These are phyloP conservation scores for Platanthera guangdongensis DNA, from an alignment of 106 monocot species.

Conservation along the genomic window DNA sequence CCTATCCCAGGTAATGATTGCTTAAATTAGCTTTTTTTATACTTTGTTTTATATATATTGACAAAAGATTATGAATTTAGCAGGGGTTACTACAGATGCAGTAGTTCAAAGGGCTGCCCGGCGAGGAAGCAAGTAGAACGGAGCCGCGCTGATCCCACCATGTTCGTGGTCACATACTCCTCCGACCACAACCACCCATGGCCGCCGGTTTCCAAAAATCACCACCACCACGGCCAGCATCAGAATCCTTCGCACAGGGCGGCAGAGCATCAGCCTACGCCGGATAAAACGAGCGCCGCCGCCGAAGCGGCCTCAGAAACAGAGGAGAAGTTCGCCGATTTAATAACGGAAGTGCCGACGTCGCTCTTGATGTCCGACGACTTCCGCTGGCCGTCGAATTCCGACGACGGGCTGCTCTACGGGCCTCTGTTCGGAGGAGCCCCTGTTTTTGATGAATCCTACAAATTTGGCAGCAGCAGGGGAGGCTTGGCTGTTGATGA, in stretches of 20 bases:
- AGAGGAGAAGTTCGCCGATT: slow-evolving; percentile 34
- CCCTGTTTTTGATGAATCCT: slow-evolving; percentile 8
- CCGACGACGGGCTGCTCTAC: slow-evolving; percentile 24
- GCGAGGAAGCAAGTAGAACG: slow-evolving; percentile 52
- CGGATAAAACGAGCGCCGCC: neutral
- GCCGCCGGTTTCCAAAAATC: slow-evolving; percentile 20
- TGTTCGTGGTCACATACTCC: slow-evolving; percentile 38
- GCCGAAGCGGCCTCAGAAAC: slow-evolving; percentile 7
- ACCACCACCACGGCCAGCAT: slow-evolving; percentile 7
- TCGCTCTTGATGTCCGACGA: slow-evolving; percentile 11
- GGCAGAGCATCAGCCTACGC: slow-evolving; percentile 1
- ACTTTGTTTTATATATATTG: too few species aligned
- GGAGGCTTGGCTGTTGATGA: neutral
- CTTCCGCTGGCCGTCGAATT: slow-evolving; percentile 23
- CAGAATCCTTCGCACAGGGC: neutral
- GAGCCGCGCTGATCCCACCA: slow-evolving; percentile 31
- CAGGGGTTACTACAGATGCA: slow-evolving; percentile 53
- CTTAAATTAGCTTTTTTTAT: neutral
- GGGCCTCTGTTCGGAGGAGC: slow-evolving; percentile 17
- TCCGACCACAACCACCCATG: slow-evolving; percentile 46
- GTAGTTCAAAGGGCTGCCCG: slow-evolving; percentile 51
- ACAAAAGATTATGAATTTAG: neutral
- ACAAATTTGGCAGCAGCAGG: slow-evolving; percentile 5
- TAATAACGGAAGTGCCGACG: slow-evolving; percentile 22
- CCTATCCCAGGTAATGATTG: slow-evolving; percentile 11